phyloP scores from a whole-genome alignment of 1,284 basidiomycete species.

The Cutaneotrichosporon sp. region DNA sequence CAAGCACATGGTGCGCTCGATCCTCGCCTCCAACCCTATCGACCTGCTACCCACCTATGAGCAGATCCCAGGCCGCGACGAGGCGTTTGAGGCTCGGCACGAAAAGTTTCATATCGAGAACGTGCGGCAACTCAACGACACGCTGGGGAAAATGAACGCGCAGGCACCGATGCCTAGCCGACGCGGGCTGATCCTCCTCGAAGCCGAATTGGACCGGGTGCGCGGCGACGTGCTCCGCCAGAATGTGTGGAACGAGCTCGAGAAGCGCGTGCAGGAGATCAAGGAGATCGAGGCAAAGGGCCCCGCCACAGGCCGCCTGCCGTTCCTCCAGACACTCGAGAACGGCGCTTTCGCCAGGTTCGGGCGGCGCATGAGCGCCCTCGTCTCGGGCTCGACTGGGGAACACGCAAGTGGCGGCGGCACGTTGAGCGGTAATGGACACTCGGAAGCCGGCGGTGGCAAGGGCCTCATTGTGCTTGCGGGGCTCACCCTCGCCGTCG shows the following conservation, averaged over 20 bases:
- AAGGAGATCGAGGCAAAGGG: constrained; percentile 6
- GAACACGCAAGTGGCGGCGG: background rate
- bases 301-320: background rate
- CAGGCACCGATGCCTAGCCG: constrained; percentile 73
- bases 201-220: constrained; percentile 62
- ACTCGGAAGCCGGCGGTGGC: constrained; percentile 23
- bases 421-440: constrained; percentile 10
- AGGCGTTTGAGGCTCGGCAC: constrained; percentile 72
- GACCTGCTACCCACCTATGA: constrained; percentile 51
- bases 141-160: constrained; percentile 75
- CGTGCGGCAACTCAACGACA: constrained; percentile 67
- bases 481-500: constrained; percentile 30
- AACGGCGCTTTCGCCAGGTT: constrained; percentile 6
- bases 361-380: constrained; percentile 4
- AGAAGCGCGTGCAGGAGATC: constrained; percentile 26
- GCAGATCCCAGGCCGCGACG: constrained; percentile 62
- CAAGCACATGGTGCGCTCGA: constrained; percentile 63
- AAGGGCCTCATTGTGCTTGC: constrained; percentile 31
- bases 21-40: constrained; percentile 55
- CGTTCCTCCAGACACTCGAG: constrained; percentile 11
- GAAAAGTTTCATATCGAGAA: constrained; percentile 67
- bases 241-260: constrained; percentile 42
- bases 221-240: constrained; percentile 57
- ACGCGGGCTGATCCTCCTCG: constrained; percentile 60
- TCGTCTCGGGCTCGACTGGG: constrained; percentile 18